Evolutionary conservation across 1,139 yeast species (phyloP), one percentile per base, ranked within the genome.

Genomic region (Candida anutae): DNA sequence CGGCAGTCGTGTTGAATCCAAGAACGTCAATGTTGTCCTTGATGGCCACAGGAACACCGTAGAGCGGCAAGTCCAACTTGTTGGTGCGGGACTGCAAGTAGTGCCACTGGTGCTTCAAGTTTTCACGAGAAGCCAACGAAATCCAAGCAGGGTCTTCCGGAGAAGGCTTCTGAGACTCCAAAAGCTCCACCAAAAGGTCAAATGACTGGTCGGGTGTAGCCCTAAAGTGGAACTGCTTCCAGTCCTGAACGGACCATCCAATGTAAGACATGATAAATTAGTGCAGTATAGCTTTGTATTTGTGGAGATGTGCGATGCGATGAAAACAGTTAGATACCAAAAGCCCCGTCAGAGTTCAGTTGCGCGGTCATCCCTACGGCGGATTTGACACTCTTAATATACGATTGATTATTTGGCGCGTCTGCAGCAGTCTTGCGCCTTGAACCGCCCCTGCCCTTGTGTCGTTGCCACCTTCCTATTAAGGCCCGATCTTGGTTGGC

Each of bases 31-130:
- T 90, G 52, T 90, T 90, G 56, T 90, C 98, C 54, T 90, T 90
- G 28, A 88, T 74, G 9, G 95, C 97, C 27, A 85, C 70, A 1
- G 98, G 98, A 2, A 90, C 97, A 49, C 97, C 97, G 47, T 78
- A 88, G 23, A 82, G 61, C 11, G 83, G 79, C 22, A 78, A 59
- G 3, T 51, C 43, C 28, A 46, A 28, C 45, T 76, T 77, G 43
- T 76, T 51, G 13, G 73, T 55, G 37, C 70, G 66, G 23, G 83
- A 69, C 45, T 79, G 87, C 25, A 87, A 59, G 27, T 77, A 73
- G 28, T 69, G 69, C 90, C 95, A 85, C 54, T 88, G 97, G 39
- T 77, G 82, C 22, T 53, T 45, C 29, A 88, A 55, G 40, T 73
- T 71, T 10, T 74, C 80, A 20, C 54, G 53, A 4, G 80, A 48